Conservation (phyloP, 78 protist genomes). For the slime mould (Dictyostelium discoideum) region DNA sequence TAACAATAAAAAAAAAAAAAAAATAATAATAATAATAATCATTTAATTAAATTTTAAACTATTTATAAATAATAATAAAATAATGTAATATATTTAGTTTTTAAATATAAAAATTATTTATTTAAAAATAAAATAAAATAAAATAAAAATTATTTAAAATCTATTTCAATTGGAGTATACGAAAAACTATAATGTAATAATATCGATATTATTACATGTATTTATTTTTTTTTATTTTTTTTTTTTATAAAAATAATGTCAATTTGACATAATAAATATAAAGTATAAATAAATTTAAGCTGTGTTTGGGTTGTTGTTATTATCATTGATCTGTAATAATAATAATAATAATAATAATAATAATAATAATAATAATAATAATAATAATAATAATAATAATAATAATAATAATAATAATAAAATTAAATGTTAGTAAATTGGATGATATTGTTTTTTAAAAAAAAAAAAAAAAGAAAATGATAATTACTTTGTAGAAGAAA, state of each 20-base stretch:
- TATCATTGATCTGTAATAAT: not conserved
- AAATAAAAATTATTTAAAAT: not conserved
- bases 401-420: not conserved
- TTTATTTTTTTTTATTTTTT: not conserved
- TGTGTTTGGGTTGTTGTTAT: not conserved
- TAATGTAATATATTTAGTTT: too few species aligned
- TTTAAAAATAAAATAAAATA: not conserved
- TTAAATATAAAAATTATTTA: too few species aligned
- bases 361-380: not conserved
- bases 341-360: conserved; percentile 4
- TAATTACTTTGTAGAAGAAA: conserved; percentile 30
- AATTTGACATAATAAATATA: not conserved
- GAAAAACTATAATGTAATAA: not conserved
- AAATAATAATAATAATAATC: too few species aligned
- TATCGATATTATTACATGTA: not conserved
- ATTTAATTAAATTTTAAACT: too few species aligned
- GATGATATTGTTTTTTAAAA: not conserved
- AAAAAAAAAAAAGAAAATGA: not conserved
- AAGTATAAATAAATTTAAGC: not conserved
- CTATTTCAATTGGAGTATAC: not conserved
- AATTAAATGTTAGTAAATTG: not conserved
- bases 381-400: not conserved
- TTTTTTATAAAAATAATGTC: not conserved
- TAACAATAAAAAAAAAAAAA: not conserved
- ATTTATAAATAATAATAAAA: too few species aligned